These are phyloP conservation scores for Fusarium cyanostomum DNA, from an alignment of 2,329 filamentous ascomycete genomes.

Conservation along the genomic window DNA sequence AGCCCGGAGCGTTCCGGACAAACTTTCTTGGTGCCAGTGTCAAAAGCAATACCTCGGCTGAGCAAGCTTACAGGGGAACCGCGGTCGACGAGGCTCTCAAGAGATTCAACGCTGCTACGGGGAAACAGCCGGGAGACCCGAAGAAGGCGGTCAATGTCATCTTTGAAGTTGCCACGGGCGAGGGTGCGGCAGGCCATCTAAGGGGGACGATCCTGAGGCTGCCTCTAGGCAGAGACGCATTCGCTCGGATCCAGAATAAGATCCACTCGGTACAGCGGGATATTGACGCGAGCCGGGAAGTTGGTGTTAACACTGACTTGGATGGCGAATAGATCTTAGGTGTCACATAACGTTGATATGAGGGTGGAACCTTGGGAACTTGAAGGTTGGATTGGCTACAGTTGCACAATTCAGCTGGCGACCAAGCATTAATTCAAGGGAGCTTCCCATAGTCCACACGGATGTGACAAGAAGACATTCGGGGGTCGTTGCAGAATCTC, in stretches of 20 bases:
- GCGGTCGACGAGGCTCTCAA: constrained; percentile 38
- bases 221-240: constrained; percentile 49
- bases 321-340: background rate
- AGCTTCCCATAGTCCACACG: too few species aligned
- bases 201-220: constrained; percentile 47
- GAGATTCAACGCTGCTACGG: constrained; percentile 40
- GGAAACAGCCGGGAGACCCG: constrained; percentile 53
- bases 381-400: too few species aligned
- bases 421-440: too few species aligned
- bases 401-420: too few species aligned
- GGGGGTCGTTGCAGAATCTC: too few species aligned
- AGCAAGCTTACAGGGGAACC: constrained; percentile 44
- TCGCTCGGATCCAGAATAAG: constrained; percentile 42
- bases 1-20: constrained; percentile 62
- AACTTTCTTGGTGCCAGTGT: constrained; percentile 51
- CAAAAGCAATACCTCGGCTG: constrained; percentile 30
- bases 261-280: constrained; percentile 24
- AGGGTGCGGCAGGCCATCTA: constrained; percentile 41
- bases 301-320: constrained; percentile 23
- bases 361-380: too few species aligned
- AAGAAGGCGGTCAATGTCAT: constrained; percentile 50
- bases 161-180: constrained; percentile 48
- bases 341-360: background rate
- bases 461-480: too few species aligned
- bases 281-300: constrained; percentile 14